phyloP scores from a whole-genome alignment of 2,329 filamentous ascomycete genomes.

The Hymenoscyphus fructigenus region DNA sequence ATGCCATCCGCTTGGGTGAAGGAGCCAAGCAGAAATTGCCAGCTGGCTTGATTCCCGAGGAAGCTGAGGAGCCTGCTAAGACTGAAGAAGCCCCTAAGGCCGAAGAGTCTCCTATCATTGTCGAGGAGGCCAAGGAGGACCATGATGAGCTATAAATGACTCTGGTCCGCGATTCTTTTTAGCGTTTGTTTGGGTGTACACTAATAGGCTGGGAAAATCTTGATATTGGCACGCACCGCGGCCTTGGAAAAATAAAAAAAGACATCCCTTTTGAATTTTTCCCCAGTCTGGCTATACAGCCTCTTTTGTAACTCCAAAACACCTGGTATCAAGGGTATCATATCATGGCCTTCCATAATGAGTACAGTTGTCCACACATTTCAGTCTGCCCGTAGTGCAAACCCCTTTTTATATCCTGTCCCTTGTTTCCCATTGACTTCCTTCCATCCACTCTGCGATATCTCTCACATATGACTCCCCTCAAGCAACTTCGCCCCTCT shows the following conservation, averaged over 20 bases:
- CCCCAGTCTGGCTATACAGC: background rate
- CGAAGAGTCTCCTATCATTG: slow-evolving; percentile 14
- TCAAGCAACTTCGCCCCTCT: slow-evolving; percentile 65
- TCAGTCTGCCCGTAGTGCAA: slow-evolving; percentile 14
- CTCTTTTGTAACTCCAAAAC: slow-evolving; percentile 22
- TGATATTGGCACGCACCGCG: slow-evolving; percentile 40
- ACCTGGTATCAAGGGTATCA: slow-evolving; percentile 26
- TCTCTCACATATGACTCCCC: slow-evolving; percentile 51
- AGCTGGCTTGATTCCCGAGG: slow-evolving; percentile 52
- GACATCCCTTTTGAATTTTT: background rate
- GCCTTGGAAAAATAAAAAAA: background rate
- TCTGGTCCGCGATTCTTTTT: background rate
- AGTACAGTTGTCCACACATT: background rate
- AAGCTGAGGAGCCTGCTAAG: slow-evolving; percentile 41
- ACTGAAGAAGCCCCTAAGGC: slow-evolving; percentile 42
- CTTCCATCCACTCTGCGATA: slow-evolving; percentile 39
- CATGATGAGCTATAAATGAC: slow-evolving; percentile 26
- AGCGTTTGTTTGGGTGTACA: slow-evolving; percentile 13
- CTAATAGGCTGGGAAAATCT: background rate
- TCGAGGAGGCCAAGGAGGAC: slow-evolving; percentile 25
- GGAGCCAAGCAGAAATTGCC: slow-evolving; percentile 76
- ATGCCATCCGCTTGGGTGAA: slow-evolving; percentile 87
- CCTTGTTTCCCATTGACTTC: background rate
- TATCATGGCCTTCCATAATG: slow-evolving; percentile 10
- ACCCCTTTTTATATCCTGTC: background rate